These are phyloP conservation scores for Phytophthora niederhauseri DNA, from an alignment of 352 stramenopile genomes.

Conservation along the genomic window DNA sequence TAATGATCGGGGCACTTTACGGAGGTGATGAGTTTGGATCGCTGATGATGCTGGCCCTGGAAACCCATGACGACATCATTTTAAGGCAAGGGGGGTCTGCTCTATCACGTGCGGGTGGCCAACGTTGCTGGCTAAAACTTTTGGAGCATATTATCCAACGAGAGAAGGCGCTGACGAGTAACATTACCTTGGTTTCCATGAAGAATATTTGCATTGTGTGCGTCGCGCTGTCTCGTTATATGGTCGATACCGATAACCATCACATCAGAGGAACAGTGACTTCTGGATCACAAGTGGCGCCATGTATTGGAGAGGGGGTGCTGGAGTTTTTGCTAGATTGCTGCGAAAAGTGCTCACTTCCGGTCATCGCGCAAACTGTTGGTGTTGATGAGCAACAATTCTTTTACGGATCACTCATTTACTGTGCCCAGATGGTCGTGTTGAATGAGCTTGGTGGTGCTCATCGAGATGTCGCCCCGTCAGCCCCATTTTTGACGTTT, in stretches of 20 bases:
- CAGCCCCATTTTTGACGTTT: slow-evolving; percentile 44
- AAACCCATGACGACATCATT: slow-evolving; percentile 52
- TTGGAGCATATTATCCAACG: slow-evolving; percentile 58
- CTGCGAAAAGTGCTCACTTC: slow-evolving; percentile 46
- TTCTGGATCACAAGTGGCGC: neutral
- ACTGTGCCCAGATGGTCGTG: slow-evolving; percentile 59
- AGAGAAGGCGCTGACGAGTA: slow-evolving; percentile 47
- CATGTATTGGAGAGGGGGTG: slow-evolving; percentile 62
- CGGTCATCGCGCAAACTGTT: slow-evolving; percentile 42
- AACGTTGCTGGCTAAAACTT: slow-evolving; percentile 70
- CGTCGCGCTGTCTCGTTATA: slow-evolving; percentile 59
- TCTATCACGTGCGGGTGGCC: slow-evolving; percentile 30
- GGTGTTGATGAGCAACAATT: slow-evolving; percentile 70
- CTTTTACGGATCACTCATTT: slow-evolving; percentile 74
- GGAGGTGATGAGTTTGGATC: slow-evolving; percentile 65
- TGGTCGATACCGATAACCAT: slow-evolving; percentile 60
- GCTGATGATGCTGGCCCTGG: slow-evolving; percentile 68
- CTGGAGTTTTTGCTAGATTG: slow-evolving; percentile 57
- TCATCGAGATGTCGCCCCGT: slow-evolving; percentile 36
- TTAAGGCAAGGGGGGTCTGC: slow-evolving; percentile 2
- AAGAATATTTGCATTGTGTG: slow-evolving; percentile 63
- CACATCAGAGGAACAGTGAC: slow-evolving; percentile 8
- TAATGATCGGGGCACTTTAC: slow-evolving; percentile 49
- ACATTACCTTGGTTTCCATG: slow-evolving; percentile 53
- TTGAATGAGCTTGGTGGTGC: slow-evolving; percentile 60